Conservation (phyloP, 345 rosid species). For the Hibiscus mutabilis region DNA sequence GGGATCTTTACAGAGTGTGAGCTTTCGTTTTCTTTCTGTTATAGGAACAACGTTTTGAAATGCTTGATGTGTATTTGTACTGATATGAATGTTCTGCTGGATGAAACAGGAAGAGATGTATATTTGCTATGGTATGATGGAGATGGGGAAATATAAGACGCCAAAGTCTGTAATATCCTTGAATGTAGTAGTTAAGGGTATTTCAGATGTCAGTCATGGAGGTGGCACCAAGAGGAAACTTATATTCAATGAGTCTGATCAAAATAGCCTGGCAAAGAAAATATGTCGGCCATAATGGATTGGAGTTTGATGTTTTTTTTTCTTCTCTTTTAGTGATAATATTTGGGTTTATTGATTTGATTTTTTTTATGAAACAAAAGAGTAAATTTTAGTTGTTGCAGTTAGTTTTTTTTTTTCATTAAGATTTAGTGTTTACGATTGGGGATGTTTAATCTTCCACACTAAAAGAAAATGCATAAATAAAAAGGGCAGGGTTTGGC, state of each 20-base stretch:
- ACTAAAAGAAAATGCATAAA: conserved; percentile 14
- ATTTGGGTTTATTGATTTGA: conserved; percentile 23
- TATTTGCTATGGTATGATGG: conserved; percentile 51
- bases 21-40: not conserved
- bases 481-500: conserved; percentile 7
- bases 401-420: conserved; percentile 9
- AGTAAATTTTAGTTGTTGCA: conserved; percentile 10
- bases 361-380: not conserved
- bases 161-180: conserved; percentile 27
- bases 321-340: not conserved
- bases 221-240: conserved; percentile 54
- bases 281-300: conserved; percentile 23
- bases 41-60: not conserved
- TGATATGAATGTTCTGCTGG: conserved; percentile 11
- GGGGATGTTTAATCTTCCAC: conserved; percentile 21
- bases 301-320: not conserved
- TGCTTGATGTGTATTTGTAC: not conserved
- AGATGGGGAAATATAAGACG: conserved; percentile 39
- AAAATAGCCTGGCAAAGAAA: conserved; percentile 36
- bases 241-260: conserved; percentile 39
- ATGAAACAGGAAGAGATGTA: conserved; percentile 52
- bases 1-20: conserved; percentile 49
- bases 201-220: conserved; percentile 24
- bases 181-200: conserved; percentile 8
- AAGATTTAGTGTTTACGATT: conserved; percentile 23